Evolutionary conservation across 2,329 filamentous ascomycete species (phyloP), one percentile per base, ranked within the genome.

Genomic region (Leptodontidium sp.): DNA sequence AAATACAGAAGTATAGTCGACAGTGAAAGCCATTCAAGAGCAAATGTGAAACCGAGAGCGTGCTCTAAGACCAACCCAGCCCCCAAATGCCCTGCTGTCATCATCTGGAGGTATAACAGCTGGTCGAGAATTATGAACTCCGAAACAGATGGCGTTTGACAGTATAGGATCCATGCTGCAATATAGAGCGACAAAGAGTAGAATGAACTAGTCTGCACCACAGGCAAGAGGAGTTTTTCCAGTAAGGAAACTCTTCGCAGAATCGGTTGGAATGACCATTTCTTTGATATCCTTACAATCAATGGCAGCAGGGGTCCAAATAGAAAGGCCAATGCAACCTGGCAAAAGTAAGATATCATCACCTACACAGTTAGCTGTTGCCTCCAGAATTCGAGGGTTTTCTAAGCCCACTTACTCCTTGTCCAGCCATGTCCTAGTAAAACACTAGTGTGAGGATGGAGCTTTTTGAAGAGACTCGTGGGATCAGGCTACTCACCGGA

Each of bases 401-500:
- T 8, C 9, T 1, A 4, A 8, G 47, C 47, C 8, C 4, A 29
- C 35, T 5, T 45, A 43, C 57, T n/a, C 57, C 57, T 5, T 9
- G n/a, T 12, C 57, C 57, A 24, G 35, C 55, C 55, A 58, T 58
- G n/a, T 58, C 55, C 55, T 58, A 40, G 12, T 8, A 9, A 40
- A 6, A 8, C 17, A 55, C 38, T 15, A 58, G n/a, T 40, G 6
- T 1, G 7, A 47, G 45, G 5, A 14, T 14, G 17, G 17, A 15
- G 2, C 4, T n/a, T 4, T 6, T 38, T 5, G 53, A 40, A 24
- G 15, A 14, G 11, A 4, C 9, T 47, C 45, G 15, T 17, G 3
- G 7, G 45, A 17, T 17, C 45, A 21, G 45, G n/a, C 29, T 14
- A 14, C 32, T 3, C 38, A 58, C 55, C 14, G 55, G 55, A 58